These are phyloP conservation scores for Jackrogersella multiformis DNA, from an alignment of 495 filamentous ascomycete species.

Conservation along the genomic window DNA sequence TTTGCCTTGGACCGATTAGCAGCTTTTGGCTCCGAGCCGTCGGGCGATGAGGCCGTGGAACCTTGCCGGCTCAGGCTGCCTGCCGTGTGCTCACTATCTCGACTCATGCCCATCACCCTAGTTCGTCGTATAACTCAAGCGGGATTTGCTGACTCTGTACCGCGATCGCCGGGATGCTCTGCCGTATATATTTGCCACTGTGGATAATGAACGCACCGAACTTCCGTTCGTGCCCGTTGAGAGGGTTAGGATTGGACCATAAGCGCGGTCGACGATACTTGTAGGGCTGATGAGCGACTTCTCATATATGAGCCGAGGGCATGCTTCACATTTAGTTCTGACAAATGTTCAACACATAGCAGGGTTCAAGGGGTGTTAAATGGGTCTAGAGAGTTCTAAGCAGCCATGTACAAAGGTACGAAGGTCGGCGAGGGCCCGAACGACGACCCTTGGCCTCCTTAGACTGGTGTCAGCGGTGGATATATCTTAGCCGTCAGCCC, in stretches of 20 bases:
- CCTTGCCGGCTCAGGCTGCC: conserved; percentile 34
- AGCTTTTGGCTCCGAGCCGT: conserved; percentile 35
- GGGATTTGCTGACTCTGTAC: conserved; percentile 6
- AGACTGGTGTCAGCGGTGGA: conserved; percentile 30
- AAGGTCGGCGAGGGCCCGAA: conserved; percentile 16
- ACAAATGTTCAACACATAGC: conserved; percentile 29
- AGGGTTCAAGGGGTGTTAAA: conserved; percentile 37
- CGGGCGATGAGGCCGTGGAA: conserved; percentile 39
- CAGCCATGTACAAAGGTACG: conserved; percentile 32
- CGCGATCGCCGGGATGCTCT: neutral
- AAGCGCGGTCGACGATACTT: conserved; percentile 26
- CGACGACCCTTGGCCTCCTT: conserved; percentile 19
- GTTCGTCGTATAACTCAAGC: conserved; percentile 7
- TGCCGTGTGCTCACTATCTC: conserved; percentile 34
- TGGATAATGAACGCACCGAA: conserved; percentile 16
- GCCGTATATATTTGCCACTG: conserved; percentile 5
- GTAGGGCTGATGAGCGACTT: conserved; percentile 31
- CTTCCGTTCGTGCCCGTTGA: conserved; percentile 25
- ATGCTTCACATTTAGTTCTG: conserved; percentile 44
- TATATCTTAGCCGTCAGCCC: conserved; percentile 34
- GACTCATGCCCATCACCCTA: conserved; percentile 37
- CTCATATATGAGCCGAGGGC: conserved; percentile 31
- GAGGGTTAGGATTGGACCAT: conserved; percentile 24
- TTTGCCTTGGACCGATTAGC: conserved; percentile 44
- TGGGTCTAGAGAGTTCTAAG: conserved; percentile 31